Evolutionary conservation across 495 filamentous ascomycete species (phyloP), one percentile per base, ranked within the genome.

Genomic region (Annulohypoxylon bovei): DNA sequence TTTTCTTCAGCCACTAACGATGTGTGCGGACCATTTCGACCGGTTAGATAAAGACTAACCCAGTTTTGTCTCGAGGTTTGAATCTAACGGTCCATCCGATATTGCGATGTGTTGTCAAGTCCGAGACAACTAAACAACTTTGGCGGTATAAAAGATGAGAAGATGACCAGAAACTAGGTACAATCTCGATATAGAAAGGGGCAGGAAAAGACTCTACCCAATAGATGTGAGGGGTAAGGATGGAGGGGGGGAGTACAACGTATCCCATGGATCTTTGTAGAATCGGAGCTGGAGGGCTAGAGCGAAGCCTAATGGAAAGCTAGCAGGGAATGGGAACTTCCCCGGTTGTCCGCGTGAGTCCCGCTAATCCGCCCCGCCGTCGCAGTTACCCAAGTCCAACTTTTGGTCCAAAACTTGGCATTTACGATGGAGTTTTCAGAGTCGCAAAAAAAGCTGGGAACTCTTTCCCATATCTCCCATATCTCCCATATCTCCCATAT

Each of bases 301-400:
- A 58, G 32, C 55, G 46, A 53, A 11, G 9, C 27, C 42, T 56
- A 47, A 9, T 20, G 57, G 55, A 42, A 35, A 9, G 32, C 42
- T 60, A 59, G 54, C 54, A 67, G 12, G 54, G 63, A 67, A 67
- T 57, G 40, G 65, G 30, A 58, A 8, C 33, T 44, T 53, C 35
- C 46, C 67, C 67, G 59, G 54, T 18, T 53, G 60, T 54, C 67
- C 67, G 67, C 60, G 53, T 16, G 46, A 6, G 44, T 64, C 67
- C 63, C 59, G 59, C 67, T 64, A 68, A 64, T 59, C 67, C 59
- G 67, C 67, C 67, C 67, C 59, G 67, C 67, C 54, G 67, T 39
- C 60, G 46, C 57, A 37, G 20, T 25, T 20, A 62, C 46, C 37
- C 44, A 46, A 25, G 50, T 49, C 22, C 62, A 49, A 53, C 32